A percentile compares a stretch with the other conserved stretches of the same genome.
These are phyloP conservation scores for Straminergon stramineum DNA, from an alignment of 225 moss, liverwort and hornwort genomes.

Conservation along the genomic window DNA sequence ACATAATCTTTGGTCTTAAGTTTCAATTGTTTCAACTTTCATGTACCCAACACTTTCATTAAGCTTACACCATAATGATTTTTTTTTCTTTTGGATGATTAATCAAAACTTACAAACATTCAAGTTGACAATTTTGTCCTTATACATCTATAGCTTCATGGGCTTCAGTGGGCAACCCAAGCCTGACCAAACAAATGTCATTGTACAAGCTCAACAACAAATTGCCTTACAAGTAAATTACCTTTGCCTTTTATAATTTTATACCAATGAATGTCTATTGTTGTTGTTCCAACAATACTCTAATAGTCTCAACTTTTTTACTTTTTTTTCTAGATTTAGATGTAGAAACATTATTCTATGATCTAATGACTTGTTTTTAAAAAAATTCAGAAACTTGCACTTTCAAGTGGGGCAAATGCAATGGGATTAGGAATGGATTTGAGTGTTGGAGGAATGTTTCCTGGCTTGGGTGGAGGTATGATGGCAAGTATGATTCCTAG, in stretches of 20 bases:
- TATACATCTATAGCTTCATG: slow-evolving; percentile 36
- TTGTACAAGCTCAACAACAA: slow-evolving; percentile 96
- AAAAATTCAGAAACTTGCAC: slow-evolving; percentile 61
- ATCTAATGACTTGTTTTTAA: not conserved
- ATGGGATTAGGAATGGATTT: slow-evolving; percentile 64
- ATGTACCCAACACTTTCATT: not conserved
- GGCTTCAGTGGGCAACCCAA: slow-evolving; percentile 78
- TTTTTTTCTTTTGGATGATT: not conserved
- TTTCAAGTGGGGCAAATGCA: slow-evolving; percentile 76
- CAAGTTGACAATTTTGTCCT: slow-evolving; percentile 18
- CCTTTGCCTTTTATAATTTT: not conserved
- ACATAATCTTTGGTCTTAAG: not conserved
- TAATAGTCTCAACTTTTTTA: not conserved
- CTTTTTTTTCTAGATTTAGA: not conserved
- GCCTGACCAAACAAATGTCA: slow-evolving; percentile 79
- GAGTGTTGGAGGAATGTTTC: slow-evolving; percentile 30
- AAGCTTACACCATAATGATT: not conserved
- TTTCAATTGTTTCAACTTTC: not conserved
- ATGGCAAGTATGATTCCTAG: slow-evolving; percentile 44
- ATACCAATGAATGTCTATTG: not conserved
- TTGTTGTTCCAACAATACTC: not conserved
- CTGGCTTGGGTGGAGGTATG: slow-evolving; percentile 51
- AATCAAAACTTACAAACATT: not conserved
- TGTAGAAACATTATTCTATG: not conserved
- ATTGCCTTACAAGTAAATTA: slow-evolving; percentile 69